Evolutionary conservation across 768 basidiomycete genomes (phyloP).

Genomic region (Rhodotorula kratochvilovae): DNA sequence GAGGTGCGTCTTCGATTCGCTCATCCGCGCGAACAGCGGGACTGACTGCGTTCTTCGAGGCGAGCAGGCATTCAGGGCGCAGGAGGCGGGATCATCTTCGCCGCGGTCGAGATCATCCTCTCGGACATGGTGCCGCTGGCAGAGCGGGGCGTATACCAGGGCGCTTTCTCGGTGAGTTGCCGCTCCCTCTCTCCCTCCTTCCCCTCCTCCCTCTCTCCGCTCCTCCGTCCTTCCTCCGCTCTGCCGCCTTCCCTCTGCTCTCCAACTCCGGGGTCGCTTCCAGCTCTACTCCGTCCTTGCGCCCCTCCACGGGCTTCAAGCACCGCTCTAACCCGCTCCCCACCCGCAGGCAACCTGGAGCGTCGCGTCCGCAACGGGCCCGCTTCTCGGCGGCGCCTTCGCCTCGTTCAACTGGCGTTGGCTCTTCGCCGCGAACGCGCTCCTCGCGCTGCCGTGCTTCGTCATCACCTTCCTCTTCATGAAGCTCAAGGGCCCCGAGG

Average conservation of each 20-base stretch:
- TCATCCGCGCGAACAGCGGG: neutral
- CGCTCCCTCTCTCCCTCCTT: neutral
- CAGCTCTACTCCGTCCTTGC: too few species aligned
- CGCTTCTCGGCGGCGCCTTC: constrained; percentile 37
- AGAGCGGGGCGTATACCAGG: constrained; percentile 50
- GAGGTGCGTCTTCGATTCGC: constrained; percentile 34
- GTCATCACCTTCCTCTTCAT: constrained; percentile 31
- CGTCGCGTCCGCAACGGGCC: constrained; percentile 48
- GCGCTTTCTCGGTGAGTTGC: constrained; percentile 32
- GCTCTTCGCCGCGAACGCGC: constrained; percentile 25
- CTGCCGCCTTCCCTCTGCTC: too few species aligned
- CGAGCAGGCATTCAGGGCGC: constrained; percentile 38
- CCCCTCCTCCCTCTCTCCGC: too few species aligned
- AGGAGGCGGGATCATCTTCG: constrained; percentile 32
- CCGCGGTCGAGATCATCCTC: constrained; percentile 6
- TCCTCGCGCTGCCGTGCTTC: constrained; percentile 27
- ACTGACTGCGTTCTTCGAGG: constrained; percentile 4
- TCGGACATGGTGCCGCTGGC: constrained; percentile 53
- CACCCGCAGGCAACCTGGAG: constrained; percentile 41
- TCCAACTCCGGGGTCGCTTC: too few species aligned
- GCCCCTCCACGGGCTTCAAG: too few species aligned
- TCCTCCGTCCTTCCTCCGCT: too few species aligned
- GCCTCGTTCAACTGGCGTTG: constrained; percentile 13
- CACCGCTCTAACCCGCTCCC: constrained; percentile 45
- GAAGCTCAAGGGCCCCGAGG: constrained; percentile 45